phyloP scores from a whole-genome alignment of 1,139 yeast genomes.

The Saccharomycopsis hybrid region DNA sequence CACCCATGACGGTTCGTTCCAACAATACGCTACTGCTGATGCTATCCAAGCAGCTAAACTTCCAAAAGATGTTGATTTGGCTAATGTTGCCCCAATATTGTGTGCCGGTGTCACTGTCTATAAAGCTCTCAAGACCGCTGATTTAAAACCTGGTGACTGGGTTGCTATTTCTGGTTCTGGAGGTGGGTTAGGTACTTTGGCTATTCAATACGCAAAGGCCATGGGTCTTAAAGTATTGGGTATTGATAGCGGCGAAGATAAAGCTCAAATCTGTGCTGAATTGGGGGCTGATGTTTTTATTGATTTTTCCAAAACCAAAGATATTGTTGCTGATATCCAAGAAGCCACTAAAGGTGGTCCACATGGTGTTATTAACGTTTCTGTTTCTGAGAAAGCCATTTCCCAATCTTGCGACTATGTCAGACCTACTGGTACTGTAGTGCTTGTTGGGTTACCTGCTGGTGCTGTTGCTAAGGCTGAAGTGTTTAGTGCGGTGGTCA shows the following conservation, averaged over 20 bases:
- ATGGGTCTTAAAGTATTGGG: slow-evolving; percentile 59
- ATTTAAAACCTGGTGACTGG: slow-evolving; percentile 52
- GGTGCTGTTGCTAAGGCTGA: slow-evolving; percentile 56
- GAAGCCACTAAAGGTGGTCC: slow-evolving; percentile 68
- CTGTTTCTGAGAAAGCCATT: slow-evolving; percentile 71
- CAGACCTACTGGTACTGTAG: slow-evolving; percentile 71
- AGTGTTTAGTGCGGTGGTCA: slow-evolving; percentile 61
- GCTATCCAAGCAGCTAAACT: slow-evolving; percentile 60
- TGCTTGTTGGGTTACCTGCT: slow-evolving; percentile 76
- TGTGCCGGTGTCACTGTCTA: slow-evolving; percentile 68
- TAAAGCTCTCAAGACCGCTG: slow-evolving; percentile 60
- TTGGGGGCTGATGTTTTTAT: slow-evolving; percentile 55
- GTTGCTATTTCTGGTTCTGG: slow-evolving; percentile 62
- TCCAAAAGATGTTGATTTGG: slow-evolving; percentile 51
- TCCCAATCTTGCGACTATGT: slow-evolving; percentile 62
- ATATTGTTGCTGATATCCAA: slow-evolving; percentile 46
- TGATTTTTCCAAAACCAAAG: slow-evolving; percentile 47
- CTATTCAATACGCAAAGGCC: slow-evolving; percentile 58
- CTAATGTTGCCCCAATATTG: slow-evolving; percentile 52
- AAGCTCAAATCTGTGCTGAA: slow-evolving; percentile 42
- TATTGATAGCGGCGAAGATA: slow-evolving; percentile 58
- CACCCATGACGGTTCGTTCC: slow-evolving; percentile 66
- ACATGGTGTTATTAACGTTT: slow-evolving; percentile 74
- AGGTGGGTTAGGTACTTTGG: slow-evolving; percentile 63
- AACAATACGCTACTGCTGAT: slow-evolving; percentile 62